A percentile compares a stretch with the other conserved stretches of the same genome.
phyloP scores from a whole-genome alignment of 2,329 filamentous ascomycete genomes.

The Cercospora sp. region DNA sequence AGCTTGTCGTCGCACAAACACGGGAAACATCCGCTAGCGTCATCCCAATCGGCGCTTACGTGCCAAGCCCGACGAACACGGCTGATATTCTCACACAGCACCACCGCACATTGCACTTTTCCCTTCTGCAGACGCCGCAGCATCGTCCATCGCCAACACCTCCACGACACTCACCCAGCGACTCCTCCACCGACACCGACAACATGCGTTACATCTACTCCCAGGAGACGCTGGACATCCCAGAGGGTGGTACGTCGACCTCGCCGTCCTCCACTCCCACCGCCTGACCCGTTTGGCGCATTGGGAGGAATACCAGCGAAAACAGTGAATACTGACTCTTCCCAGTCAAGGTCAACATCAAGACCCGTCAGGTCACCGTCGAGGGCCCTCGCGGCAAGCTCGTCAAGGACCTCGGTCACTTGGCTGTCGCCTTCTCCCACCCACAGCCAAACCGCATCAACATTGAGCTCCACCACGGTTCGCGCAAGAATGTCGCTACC shows the following conservation, averaged over 20 bases:
- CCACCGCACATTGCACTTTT: not conserved
- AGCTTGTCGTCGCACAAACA: not conserved
- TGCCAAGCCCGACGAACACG: not conserved
- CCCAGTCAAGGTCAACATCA: slow-evolving; percentile 94
- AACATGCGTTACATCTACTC: slow-evolving; percentile 99
- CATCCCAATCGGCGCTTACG: not conserved
- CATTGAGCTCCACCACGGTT: slow-evolving; percentile 98
- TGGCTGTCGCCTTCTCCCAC: slow-evolving; percentile 92
- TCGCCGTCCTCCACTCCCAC: slow-evolving; percentile 9
- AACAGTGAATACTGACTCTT: not conserved
- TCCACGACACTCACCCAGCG: slow-evolving; percentile 9
- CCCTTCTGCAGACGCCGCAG: slow-evolving; percentile 8
- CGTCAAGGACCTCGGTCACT: slow-evolving; percentile 91
- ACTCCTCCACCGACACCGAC: slow-evolving; percentile 45
- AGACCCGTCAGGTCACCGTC: slow-evolving; percentile 93
- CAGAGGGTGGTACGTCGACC: slow-evolving; percentile 82
- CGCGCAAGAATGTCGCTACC: slow-evolving; percentile 95
- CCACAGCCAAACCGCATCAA: slow-evolving; percentile 83
- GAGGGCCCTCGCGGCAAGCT: slow-evolving; percentile 98
- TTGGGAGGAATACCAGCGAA: slow-evolving; percentile 3
- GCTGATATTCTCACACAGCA: not conserved
- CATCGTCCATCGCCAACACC: slow-evolving; percentile 7
- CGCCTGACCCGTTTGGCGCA: slow-evolving; percentile 6
- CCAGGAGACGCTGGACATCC: slow-evolving; percentile 90
- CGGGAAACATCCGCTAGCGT: slow-evolving; percentile 3